Evolutionary conservation across 306 rosid species (phyloP).

Genomic region (Purshia tridentata): DNA sequence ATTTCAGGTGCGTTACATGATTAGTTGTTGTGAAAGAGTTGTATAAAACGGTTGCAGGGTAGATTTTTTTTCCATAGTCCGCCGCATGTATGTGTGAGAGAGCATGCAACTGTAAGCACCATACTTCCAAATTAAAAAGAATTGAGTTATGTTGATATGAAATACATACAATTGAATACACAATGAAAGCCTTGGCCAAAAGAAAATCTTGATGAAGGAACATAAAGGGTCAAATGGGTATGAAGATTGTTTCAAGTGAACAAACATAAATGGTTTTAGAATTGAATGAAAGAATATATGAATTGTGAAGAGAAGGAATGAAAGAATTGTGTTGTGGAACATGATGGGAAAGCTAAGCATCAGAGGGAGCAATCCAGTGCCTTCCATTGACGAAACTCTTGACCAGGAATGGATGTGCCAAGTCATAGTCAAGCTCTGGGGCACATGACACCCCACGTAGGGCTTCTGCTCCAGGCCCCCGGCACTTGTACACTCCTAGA

Average conservation of each 20-base stretch:
- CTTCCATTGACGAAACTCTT: constrained; percentile 92
- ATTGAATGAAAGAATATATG: constrained; percentile 17
- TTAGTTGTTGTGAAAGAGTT: too few relatives aligned
- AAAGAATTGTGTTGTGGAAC: neutral
- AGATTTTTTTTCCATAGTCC: too few relatives aligned
- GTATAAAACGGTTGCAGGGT: too few relatives aligned
- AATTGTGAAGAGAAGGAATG: neutral
- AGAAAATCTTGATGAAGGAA: too few relatives aligned
- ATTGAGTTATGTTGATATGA: neutral
- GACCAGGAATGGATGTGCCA: constrained; percentile 71
- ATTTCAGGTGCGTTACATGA: too few relatives aligned
- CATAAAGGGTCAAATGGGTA: neutral
- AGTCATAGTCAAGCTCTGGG: constrained; percentile 53
- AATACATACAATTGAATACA: neutral
- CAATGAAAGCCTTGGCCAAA: too few relatives aligned
- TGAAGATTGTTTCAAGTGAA: neutral
- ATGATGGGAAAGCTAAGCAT: constrained; percentile 42
- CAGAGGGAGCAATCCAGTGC: constrained; percentile 82
- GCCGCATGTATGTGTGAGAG: neutral
- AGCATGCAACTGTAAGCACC: neutral
- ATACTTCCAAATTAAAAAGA: neutral
- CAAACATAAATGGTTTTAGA: neutral
- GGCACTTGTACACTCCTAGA: constrained; percentile 74
- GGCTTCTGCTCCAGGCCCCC: constrained; percentile 80
- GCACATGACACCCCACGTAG: constrained; percentile 60